Conservation (phyloP, 805 yeast species). For the Candida sanyiensis region DNA sequence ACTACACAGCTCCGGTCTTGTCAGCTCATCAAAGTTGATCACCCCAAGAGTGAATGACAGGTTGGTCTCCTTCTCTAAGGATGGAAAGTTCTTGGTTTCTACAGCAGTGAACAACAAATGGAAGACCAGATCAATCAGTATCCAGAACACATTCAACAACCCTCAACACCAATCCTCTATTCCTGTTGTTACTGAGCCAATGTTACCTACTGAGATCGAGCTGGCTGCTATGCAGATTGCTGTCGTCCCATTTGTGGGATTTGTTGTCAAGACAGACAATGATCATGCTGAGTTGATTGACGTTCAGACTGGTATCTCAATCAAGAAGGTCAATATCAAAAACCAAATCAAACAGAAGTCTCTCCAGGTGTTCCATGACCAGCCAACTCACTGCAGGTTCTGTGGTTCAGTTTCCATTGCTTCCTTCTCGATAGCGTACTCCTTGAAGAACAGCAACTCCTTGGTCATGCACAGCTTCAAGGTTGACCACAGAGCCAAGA, state of each 20-base stretch:
- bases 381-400: slow-evolving; percentile 83
- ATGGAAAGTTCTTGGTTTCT: slow-evolving; percentile 52
- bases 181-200: background rate
- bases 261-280: slow-evolving; percentile 57
- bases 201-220: background rate
- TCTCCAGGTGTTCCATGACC: slow-evolving; percentile 70
- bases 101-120: slow-evolving; percentile 58
- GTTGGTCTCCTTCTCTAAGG: slow-evolving; percentile 47
- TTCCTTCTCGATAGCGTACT: slow-evolving; percentile 67
- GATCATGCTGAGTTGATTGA: slow-evolving; percentile 63
- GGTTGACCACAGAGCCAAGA: slow-evolving; percentile 69
- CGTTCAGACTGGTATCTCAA: slow-evolving; percentile 68
- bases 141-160: slow-evolving; percentile 34
- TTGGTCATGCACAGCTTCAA: slow-evolving; percentile 69
- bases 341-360: slow-evolving; percentile 45
- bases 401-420: slow-evolving; percentile 85
- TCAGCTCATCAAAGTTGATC: slow-evolving; percentile 47
- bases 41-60: slow-evolving; percentile 77
- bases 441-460: slow-evolving; percentile 49
- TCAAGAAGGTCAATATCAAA: slow-evolving; percentile 57
- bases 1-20: slow-evolving; percentile 33
- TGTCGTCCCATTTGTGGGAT: slow-evolving; percentile 65
- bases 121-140: slow-evolving; percentile 47
- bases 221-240: slow-evolving; percentile 30
- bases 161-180: slow-evolving; percentile 10